Evolutionary conservation across 1,139 yeast species (phyloP).

Genomic region (Yamadazyma oceani): DNA sequence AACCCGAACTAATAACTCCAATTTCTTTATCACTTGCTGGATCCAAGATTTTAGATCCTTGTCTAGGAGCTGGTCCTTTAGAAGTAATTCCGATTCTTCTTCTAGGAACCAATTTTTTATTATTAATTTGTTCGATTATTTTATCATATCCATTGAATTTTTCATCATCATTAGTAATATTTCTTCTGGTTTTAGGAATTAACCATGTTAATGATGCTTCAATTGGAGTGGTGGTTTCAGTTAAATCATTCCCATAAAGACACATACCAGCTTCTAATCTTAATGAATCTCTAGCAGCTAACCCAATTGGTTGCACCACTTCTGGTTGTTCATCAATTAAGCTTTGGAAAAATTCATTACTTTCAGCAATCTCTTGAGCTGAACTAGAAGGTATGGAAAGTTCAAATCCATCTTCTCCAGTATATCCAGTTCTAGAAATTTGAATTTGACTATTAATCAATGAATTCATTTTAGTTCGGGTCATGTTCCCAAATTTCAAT

Average conservation of each 20-base stretch:
- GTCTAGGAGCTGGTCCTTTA: constrained; percentile 92
- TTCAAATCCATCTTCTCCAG: constrained; percentile 98
- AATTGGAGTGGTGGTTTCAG: constrained; percentile 79
- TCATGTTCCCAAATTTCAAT: constrained; percentile 67
- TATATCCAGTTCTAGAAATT: constrained; percentile 91
- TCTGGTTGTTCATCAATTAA: constrained; percentile 57
- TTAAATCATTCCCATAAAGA: constrained; percentile 88
- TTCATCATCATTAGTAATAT: constrained; percentile 28
- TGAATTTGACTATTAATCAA: constrained; percentile 51
- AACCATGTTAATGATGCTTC: constrained; percentile 91
- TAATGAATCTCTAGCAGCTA: constrained; percentile 95
- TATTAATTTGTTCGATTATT: constrained; percentile 68
- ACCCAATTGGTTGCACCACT: constrained; percentile 81
- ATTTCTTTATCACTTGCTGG: constrained; percentile 51
- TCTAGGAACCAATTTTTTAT: constrained; percentile 55
- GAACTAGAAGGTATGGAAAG: constrained; percentile 68
- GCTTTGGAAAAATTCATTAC: constrained; percentile 61
- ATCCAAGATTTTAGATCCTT: constrained; percentile 67
- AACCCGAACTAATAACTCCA: constrained; percentile 86
- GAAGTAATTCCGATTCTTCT: constrained; percentile 75
- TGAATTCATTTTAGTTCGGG: constrained; percentile 49
- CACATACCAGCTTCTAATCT: constrained; percentile 99
- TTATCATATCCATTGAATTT: constrained; percentile 77
- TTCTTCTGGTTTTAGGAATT: constrained; percentile 77
- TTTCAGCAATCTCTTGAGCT: constrained; percentile 39